Evolutionary conservation across 1,139 yeast species (phyloP).

Genomic region (Magnusiomyces suaveolens): DNA sequence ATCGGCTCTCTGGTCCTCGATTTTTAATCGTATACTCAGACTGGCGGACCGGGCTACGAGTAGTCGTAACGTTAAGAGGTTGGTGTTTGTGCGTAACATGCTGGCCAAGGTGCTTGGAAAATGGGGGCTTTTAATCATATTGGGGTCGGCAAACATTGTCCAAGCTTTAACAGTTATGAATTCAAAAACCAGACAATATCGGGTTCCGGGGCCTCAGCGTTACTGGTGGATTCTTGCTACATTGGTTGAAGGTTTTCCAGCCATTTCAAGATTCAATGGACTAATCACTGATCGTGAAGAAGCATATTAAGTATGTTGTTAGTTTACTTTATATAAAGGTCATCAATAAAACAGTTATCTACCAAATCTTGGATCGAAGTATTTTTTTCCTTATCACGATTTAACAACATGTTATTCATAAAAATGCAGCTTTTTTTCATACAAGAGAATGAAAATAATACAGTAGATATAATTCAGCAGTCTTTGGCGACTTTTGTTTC

Average conservation of each 20-base stretch:
- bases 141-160: conserved; percentile 22
- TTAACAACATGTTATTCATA: too few species aligned
- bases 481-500: not conserved
- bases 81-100: too few species aligned
- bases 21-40: not conserved
- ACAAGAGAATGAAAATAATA: too few species aligned
- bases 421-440: too few species aligned
- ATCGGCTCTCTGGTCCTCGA: not conserved
- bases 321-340: too few species aligned
- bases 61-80: too few species aligned
- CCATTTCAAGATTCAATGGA: conserved; percentile 22
- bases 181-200: conserved; percentile 27
- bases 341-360: too few species aligned
- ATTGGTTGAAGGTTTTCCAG: conserved; percentile 31
- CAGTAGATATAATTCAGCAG: too few species aligned
- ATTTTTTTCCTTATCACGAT: too few species aligned
- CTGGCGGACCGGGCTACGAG: not conserved
- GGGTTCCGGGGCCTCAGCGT: conserved; percentile 25
- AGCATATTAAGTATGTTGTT: not conserved
- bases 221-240: conserved; percentile 23
- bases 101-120: too few species aligned
- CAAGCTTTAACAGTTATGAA: conserved; percentile 24
- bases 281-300: not conserved
- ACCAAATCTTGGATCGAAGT: too few species aligned
- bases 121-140: conserved; percentile 14